These are phyloP conservation scores for Chara braunii DNA, from an alignment of 139 green algal genomes.

Conservation along the genomic window DNA sequence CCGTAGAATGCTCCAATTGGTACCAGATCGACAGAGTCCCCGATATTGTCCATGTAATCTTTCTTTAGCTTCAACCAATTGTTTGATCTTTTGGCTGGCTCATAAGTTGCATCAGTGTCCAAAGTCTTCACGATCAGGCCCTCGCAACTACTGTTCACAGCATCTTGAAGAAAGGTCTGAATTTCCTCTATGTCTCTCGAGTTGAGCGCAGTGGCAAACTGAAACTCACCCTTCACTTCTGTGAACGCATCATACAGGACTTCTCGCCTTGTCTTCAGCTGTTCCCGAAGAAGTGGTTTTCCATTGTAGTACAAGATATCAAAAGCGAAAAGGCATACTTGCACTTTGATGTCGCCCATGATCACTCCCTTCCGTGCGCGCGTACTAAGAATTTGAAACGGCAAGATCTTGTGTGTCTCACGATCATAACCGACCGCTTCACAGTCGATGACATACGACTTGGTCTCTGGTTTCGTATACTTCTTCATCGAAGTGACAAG, in stretches of 20 bases:
- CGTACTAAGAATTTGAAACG: constrained; percentile 76
- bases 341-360: constrained; percentile 78
- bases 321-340: constrained; percentile 82
- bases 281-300: constrained; percentile 57
- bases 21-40: constrained; percentile 92
- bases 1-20: constrained; percentile 73
- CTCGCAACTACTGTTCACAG: constrained; percentile 64
- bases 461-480: constrained; percentile 40
- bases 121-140: constrained; percentile 90
- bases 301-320: constrained; percentile 96
- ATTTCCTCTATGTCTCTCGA: constrained; percentile 77
- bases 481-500: constrained; percentile 40
- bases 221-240: constrained; percentile 60
- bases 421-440: constrained; percentile 86
- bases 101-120: constrained; percentile 71
- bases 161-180: constrained; percentile 73
- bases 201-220: constrained; percentile 69
- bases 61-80: constrained; percentile 99
- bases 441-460: constrained; percentile 77
- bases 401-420: constrained; percentile 69
- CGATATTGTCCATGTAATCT: constrained; percentile 91
- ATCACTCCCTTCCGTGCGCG: constrained; percentile 83
- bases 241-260: constrained; percentile 60
- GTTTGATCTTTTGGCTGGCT: constrained; percentile 69
- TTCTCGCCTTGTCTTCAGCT: constrained; percentile 52